Evolutionary conservation across 1,139 yeast genomes (phyloP).

Genomic region (Suzukiozyma palmioleophila): DNA sequence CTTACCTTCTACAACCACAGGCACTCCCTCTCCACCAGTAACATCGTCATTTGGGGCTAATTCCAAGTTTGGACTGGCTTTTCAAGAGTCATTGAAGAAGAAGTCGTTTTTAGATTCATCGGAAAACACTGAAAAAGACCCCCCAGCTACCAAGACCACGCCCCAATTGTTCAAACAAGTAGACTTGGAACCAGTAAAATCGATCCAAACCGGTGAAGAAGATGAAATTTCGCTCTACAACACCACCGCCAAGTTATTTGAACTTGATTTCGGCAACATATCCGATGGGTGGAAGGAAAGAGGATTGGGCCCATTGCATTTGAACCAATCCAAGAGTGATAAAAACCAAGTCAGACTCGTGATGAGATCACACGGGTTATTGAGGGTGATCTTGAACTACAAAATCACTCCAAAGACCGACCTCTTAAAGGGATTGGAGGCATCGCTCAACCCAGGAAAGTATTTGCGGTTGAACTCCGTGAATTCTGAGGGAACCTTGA

Average conservation of each 20-base stretch:
- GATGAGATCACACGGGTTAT: slow-evolving; percentile 87
- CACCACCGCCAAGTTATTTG: slow-evolving; percentile 76
- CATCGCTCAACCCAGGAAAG: slow-evolving; percentile 75
- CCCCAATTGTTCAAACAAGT: slow-evolving; percentile 46
- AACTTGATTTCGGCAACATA: slow-evolving; percentile 59
- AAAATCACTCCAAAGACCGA: slow-evolving; percentile 57
- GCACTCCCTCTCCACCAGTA: slow-evolving; percentile 2
- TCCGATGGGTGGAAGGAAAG: slow-evolving; percentile 91
- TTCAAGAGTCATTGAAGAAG: slow-evolving; percentile 43
- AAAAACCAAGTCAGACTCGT: slow-evolving; percentile 51
- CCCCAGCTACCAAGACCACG: slow-evolving; percentile 5
- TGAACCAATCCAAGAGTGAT: slow-evolving; percentile 51
- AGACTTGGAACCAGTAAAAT: slow-evolving; percentile 48
- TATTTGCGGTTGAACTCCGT: slow-evolving; percentile 62
- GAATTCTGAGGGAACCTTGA: slow-evolving; percentile 55
- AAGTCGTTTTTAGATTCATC: slow-evolving; percentile 50
- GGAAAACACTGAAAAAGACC: slow-evolving; percentile 8
- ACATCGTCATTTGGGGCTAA: slow-evolving; percentile 51
- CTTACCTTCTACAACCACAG: slow-evolving; percentile 12
- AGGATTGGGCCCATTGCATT: slow-evolving; percentile 83
- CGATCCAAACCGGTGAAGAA: slow-evolving; percentile 85
- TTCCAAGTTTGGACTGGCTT: slow-evolving; percentile 56
- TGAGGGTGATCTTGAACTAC: slow-evolving; percentile 76
- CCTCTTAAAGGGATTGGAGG: slow-evolving; percentile 74
- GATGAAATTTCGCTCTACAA: slow-evolving; percentile 67